Percentiles rank a stretch among this genome's conserved stretches.
Evolutionary conservation across 1,284 basidiomycete species (phyloP).

Genomic region (Pholiota adiposa): DNA sequence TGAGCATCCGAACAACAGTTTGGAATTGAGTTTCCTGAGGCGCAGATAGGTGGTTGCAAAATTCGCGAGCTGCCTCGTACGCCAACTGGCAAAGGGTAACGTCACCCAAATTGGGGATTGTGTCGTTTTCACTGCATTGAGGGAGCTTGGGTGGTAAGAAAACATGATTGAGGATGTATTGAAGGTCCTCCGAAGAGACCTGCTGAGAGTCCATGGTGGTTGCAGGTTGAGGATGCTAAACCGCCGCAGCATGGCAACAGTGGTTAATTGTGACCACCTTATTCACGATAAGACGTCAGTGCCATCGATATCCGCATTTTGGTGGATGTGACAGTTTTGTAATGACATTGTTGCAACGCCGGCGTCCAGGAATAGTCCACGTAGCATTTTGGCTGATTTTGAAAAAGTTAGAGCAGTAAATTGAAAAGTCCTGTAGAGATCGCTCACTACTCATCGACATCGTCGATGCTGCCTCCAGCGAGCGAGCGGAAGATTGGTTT

Average conservation of each 20-base stretch:
- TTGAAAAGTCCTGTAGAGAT: no score
- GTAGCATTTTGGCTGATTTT: no score
- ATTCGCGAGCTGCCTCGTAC: not conserved
- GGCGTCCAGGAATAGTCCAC: no score
- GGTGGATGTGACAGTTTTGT: no score
- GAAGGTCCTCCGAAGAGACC: not conserved
- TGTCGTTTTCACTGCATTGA: slow-evolving; percentile 33
- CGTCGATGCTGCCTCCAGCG: no score
- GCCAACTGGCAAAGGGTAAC: slow-evolving; percentile 24
- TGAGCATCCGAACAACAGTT: slow-evolving; percentile 27
- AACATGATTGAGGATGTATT: slow-evolving; percentile 41
- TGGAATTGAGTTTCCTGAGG: slow-evolving; percentile 24
- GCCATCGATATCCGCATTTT: not conserved
- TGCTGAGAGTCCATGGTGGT: not conserved
- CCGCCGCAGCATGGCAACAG: not conserved
- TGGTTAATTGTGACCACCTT: not conserved
- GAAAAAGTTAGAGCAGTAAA: no score
- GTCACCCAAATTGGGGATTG: slow-evolving; percentile 21
- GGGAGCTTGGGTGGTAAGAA: slow-evolving; percentile 47
- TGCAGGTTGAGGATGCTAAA: not conserved
- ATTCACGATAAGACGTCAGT: not conserved
- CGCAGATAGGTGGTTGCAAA: not conserved
- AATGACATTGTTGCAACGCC: no score
- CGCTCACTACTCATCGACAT: no score
- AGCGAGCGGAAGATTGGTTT: no score